These are phyloP conservation scores for Macadamia integrifolia DNA, from an alignment of 164 flowering plant species.

Conservation along the genomic window DNA sequence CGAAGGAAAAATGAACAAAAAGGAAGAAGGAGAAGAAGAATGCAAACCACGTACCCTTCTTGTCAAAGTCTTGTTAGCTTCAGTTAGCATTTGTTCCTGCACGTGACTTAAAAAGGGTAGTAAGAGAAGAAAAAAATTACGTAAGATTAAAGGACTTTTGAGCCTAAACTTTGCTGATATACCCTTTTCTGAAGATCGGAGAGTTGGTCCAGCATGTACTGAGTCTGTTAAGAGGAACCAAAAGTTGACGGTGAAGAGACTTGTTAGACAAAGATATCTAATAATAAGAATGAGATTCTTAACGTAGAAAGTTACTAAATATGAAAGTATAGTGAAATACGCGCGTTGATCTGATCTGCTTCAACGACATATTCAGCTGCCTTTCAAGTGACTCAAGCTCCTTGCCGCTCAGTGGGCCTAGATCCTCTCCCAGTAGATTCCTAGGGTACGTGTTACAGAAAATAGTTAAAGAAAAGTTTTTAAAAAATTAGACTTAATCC, in stretches of 20 bases:
- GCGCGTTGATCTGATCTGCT: slow-evolving; percentile 78
- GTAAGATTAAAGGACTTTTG: neutral
- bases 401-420: slow-evolving; percentile 74
- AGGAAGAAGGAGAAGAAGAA: too few species aligned
- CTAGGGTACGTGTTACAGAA: slow-evolving; percentile 22
- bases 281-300: neutral
- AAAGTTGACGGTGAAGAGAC: neutral
- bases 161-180: slow-evolving; percentile 3
- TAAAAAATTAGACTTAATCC: neutral
- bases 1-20: too few species aligned
- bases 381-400: slow-evolving; percentile 90
- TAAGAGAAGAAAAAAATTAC: neutral
- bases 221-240: slow-evolving; percentile 45
- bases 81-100: slow-evolving; percentile 81
- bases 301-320: neutral
- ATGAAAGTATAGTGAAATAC: slow-evolving; percentile 16
- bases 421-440: slow-evolving; percentile 92
- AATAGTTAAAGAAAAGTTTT: neutral
- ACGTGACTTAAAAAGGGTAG: neutral
- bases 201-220: slow-evolving; percentile 79
- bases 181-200: slow-evolving; percentile 77
- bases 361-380: slow-evolving; percentile 75
- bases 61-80: slow-evolving; percentile 63
- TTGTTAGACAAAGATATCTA: neutral
- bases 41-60: slow-evolving; percentile 50